Evolutionary conservation across 1,284 basidiomycete genomes (phyloP), one percentile per base, ranked within the genome.

Genomic region (Thecaphora thlaspeos): DNA sequence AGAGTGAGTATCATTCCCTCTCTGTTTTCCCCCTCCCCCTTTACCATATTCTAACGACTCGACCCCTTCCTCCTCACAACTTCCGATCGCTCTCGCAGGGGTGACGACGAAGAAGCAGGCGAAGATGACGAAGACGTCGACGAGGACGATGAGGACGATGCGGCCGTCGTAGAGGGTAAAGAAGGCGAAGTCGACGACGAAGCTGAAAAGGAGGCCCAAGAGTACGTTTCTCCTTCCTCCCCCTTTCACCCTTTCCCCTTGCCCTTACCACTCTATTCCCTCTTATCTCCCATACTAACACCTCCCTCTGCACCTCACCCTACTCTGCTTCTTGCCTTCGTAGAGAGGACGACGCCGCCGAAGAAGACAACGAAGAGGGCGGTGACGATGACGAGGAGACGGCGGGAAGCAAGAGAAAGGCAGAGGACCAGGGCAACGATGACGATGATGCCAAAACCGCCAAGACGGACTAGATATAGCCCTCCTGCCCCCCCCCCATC

Each of bases 361-460:
- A n/a, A n/a, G n/a, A 55, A 17, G 51, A 58, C 0, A 44, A 62
- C 9, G 55, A 57, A 34, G 10, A 61, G 1, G 58, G 55, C 7
- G 52, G 51, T 17, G 51, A 58, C 1, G 50, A 63, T 8, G 55
- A 58, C 3, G 55, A 51, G 2, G 43, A 42, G 11, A 32, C 7
- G 11, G 30, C 53, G 22, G 52, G 56, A 18, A 59, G 17, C 49
- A 64, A 64, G 49, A 30, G 61, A 22, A 64, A 64, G 55, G 61
- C 61, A n/a, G 42, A 55, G 24, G 61, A 64, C 42, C 43, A 64
- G 21, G 61, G 49, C 21, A 64, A 64, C 42, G 56, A 59, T 14
- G 61, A 64, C 42, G 61, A 64, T 42, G 56, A 59, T 24, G 32
- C 36, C 24, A 64, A 64, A 24, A 56, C 61, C 39, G 56, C 61